Percentiles rank a stretch among this genome's conserved stretches.
These are phyloP conservation scores for Symbiodinium pilosum DNA, from an alignment of 73 alveolate species.

Conservation along the genomic window DNA sequence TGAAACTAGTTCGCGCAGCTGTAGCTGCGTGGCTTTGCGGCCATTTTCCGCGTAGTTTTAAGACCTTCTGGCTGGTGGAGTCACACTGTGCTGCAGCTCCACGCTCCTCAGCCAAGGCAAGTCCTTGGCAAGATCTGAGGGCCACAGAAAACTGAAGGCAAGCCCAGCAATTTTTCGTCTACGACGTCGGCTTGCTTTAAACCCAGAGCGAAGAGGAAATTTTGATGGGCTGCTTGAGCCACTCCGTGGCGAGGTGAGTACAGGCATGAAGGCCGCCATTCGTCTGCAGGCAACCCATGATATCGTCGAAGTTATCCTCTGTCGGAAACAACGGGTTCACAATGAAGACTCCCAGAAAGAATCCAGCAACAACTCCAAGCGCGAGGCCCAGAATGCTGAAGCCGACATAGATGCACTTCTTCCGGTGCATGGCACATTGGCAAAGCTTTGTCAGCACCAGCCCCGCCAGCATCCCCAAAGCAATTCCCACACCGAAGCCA, in stretches of 20 bases:
- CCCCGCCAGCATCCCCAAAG: slow-evolving; percentile 31
- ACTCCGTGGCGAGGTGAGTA: slow-evolving; percentile 39
- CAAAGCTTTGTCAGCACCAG: background rate
- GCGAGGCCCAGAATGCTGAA: slow-evolving; percentile 19
- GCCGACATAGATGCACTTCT: background rate
- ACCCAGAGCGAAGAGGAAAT: background rate
- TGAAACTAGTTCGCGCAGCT: background rate
- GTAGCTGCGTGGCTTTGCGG: background rate
- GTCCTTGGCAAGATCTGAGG: background rate
- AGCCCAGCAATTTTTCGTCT: background rate
- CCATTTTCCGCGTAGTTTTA: background rate
- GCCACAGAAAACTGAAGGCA: background rate
- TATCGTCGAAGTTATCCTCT: slow-evolving; percentile 6
- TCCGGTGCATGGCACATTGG: background rate
- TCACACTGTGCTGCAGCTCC: background rate
- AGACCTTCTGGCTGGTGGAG: too few species aligned
- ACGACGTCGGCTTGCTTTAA: background rate
- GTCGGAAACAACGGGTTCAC: slow-evolving; percentile 50
- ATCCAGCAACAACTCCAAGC: slow-evolving; percentile 37
- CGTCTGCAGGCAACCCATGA: slow-evolving; percentile 37
- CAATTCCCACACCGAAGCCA: slow-evolving; percentile 26
- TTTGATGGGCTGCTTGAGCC: slow-evolving; percentile 32
- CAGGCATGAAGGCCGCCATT: slow-evolving; percentile 69
- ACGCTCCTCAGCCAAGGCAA: background rate
- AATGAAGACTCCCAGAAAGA: slow-evolving; percentile 28